These are phyloP conservation scores for Echinosophora koreensis DNA, from an alignment of 306 rosid species.

Conservation along the genomic window DNA sequence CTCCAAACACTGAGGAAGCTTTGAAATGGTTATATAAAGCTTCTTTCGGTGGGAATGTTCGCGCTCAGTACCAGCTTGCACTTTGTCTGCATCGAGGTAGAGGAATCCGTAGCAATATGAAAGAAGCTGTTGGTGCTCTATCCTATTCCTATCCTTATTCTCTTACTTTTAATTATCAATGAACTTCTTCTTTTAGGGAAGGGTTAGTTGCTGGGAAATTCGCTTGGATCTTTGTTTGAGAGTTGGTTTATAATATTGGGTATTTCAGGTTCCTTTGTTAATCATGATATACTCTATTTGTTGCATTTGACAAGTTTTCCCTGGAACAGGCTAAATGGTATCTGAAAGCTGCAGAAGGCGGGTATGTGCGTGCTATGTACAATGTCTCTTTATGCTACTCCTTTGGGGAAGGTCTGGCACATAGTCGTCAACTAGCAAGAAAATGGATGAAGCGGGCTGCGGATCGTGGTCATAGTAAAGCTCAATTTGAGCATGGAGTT, in stretches of 20 bases:
- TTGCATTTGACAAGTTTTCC: slow-evolving; percentile 37
- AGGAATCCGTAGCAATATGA: slow-evolving; percentile 54
- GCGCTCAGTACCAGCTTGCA: slow-evolving; percentile 94
- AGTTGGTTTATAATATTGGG: slow-evolving; percentile 19
- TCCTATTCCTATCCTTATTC: slow-evolving; percentile 43
- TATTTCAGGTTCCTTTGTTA: slow-evolving; percentile 11
- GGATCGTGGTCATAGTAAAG: slow-evolving; percentile 81
- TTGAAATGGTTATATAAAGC: slow-evolving; percentile 73
- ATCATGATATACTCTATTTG: slow-evolving; percentile 14
- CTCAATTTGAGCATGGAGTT: slow-evolving; percentile 91
- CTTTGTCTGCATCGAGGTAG: slow-evolving; percentile 81
- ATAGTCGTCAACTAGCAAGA: slow-evolving; percentile 65
- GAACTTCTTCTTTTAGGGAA: background rate
- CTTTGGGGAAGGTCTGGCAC: slow-evolving; percentile 75
- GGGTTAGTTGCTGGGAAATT: slow-evolving; percentile 12
- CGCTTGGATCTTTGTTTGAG: slow-evolving; percentile 5
- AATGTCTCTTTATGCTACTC: slow-evolving; percentile 80
- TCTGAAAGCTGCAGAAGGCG: slow-evolving; percentile 87
- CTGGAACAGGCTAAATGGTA: slow-evolving; percentile 84
- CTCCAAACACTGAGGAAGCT: slow-evolving; percentile 76
- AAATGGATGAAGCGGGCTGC: slow-evolving; percentile 98
- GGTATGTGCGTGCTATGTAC: slow-evolving; percentile 91
- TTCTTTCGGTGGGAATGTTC: slow-evolving; percentile 66
- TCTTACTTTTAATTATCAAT: slow-evolving; percentile 24
- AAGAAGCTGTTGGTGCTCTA: slow-evolving; percentile 74